These are phyloP conservation scores for Cytospora piceae DNA, from an alignment of 2,329 filamentous ascomycete species.

Conservation along the genomic window DNA sequence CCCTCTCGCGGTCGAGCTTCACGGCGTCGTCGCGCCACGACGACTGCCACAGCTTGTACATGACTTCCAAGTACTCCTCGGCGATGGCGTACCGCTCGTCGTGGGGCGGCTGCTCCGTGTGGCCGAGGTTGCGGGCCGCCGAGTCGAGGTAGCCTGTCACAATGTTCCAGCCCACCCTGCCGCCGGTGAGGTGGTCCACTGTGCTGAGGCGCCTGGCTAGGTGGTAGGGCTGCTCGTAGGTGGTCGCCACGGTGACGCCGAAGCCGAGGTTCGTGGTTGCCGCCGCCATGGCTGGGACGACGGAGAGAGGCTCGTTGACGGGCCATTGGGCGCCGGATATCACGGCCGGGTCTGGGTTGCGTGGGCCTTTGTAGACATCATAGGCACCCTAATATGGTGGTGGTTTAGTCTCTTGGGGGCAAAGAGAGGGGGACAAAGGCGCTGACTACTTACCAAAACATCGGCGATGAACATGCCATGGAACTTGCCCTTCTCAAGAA, in stretches of 20 bases:
- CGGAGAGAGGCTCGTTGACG: constrained; percentile 68
- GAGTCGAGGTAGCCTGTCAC: constrained; percentile 74
- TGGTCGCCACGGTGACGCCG: constrained; percentile 71
- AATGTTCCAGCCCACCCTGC: constrained; percentile 65
- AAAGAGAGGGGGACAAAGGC: background rate
- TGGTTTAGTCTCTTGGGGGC: too few relatives aligned
- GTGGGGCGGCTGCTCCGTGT: constrained; percentile 48
- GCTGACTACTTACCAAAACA: constrained; percentile 32
- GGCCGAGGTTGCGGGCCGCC: constrained; percentile 67
- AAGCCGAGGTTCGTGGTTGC: constrained; percentile 70
- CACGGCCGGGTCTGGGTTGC: constrained; percentile 62
- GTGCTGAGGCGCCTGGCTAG: constrained; percentile 68
- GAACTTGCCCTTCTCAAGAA: constrained; percentile 43
- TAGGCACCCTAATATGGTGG: constrained; percentile 56
- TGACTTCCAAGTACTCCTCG: constrained; percentile 66
- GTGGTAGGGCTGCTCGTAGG: constrained; percentile 73
- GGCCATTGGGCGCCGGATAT: constrained; percentile 71
- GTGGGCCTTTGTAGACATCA: constrained; percentile 67
- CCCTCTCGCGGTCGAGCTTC: constrained; percentile 58
- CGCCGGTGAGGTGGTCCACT: constrained; percentile 68
- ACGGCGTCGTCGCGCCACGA: constrained; percentile 72
- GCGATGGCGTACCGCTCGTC: constrained; percentile 68
- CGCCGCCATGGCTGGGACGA: constrained; percentile 71
- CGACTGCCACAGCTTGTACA: constrained; percentile 62
- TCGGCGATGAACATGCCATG: constrained; percentile 47